phyloP scores from a whole-genome alignment of 306 rosid species.

The Hippophae rhamnoides region DNA sequence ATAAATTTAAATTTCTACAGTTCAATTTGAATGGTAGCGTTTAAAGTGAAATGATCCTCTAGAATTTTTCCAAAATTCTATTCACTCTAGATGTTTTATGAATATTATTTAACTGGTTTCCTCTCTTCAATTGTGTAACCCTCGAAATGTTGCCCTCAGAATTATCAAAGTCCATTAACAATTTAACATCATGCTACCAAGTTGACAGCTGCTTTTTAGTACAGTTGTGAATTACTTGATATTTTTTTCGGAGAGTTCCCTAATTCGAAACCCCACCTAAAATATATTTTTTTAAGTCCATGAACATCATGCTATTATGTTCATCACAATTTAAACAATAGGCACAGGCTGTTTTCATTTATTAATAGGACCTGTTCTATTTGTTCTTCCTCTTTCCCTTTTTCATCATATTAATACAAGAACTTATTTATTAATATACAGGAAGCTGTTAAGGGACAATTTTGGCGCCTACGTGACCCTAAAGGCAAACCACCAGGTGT shows the following conservation, averaged over 20 bases:
- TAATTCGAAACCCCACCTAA: too few species aligned
- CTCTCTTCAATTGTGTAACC: not conserved
- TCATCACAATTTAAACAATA: not conserved
- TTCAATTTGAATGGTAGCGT: too few species aligned
- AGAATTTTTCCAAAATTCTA: too few species aligned
- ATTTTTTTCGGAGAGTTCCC: too few species aligned
- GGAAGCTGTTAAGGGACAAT: conserved; percentile 88
- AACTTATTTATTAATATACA: conserved; percentile 17
- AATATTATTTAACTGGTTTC: not conserved
- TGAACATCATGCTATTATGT: not conserved
- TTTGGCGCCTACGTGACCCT: conserved; percentile 69
- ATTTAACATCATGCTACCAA: too few species aligned
- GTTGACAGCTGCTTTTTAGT: too few species aligned
- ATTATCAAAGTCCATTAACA: not conserved
- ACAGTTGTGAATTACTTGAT: too few species aligned
- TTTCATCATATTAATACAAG: not conserved
- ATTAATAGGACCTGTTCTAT: not conserved
- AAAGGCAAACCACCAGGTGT: conserved; percentile 88
- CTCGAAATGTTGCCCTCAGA: not conserved
- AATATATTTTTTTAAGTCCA: not conserved
- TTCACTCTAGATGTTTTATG: not conserved
- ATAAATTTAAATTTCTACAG: too few species aligned
- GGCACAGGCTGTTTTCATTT: not conserved
- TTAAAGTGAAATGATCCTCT: too few species aligned
- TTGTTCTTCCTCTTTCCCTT: not conserved